Conservation (phyloP, 805 yeast genomes). For the Metschnikowia kunwiensis region DNA sequence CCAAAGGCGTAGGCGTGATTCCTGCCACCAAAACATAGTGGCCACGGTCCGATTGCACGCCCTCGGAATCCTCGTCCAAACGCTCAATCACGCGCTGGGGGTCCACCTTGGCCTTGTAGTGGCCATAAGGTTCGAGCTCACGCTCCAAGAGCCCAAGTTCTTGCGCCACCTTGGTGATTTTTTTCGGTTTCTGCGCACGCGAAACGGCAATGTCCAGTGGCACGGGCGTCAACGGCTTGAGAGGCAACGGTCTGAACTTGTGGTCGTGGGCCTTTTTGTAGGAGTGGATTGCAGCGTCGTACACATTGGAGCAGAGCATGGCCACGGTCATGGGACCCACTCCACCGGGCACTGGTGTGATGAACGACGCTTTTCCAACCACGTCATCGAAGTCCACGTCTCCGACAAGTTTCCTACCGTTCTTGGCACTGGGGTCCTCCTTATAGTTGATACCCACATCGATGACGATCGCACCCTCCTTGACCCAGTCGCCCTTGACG, state of each 20-base stretch:
- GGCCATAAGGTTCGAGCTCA: slow-evolving; percentile 87
- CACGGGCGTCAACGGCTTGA: slow-evolving; percentile 56
- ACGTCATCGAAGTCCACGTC: slow-evolving; percentile 85
- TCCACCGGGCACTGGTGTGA: slow-evolving; percentile 99
- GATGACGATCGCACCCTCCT: slow-evolving; percentile 77
- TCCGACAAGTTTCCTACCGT: slow-evolving; percentile 86
- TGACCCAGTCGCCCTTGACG: slow-evolving; percentile 85
- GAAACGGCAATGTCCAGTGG: slow-evolving; percentile 92
- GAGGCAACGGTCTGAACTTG: slow-evolving; percentile 52
- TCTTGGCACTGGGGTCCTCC: slow-evolving; percentile 67
- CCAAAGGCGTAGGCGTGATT: slow-evolving; percentile 96
- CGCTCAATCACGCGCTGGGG: slow-evolving; percentile 35
- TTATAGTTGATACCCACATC: slow-evolving; percentile 95
- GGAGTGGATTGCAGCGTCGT: slow-evolving; percentile 69
- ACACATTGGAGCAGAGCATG: slow-evolving; percentile 83
- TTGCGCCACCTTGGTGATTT: slow-evolving; percentile 66
- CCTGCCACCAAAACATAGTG: slow-evolving; percentile 92
- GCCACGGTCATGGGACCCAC: slow-evolving; percentile 99
- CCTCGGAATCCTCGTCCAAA: slow-evolving; percentile 65
- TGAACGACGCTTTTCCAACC: slow-evolving; percentile 55
- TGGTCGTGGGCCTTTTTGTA: slow-evolving; percentile 47
- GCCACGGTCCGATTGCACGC: slow-evolving; percentile 63
- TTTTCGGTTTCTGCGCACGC: slow-evolving; percentile 83
- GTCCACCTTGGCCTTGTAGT: slow-evolving; percentile 84
- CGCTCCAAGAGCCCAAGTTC: slow-evolving; percentile 76